A percentile compares a stretch with the other conserved stretches of the same genome.
These are phyloP conservation scores for Pythium insidiosum DNA, from an alignment of 352 stramenopile species.

Conservation along the genomic window DNA sequence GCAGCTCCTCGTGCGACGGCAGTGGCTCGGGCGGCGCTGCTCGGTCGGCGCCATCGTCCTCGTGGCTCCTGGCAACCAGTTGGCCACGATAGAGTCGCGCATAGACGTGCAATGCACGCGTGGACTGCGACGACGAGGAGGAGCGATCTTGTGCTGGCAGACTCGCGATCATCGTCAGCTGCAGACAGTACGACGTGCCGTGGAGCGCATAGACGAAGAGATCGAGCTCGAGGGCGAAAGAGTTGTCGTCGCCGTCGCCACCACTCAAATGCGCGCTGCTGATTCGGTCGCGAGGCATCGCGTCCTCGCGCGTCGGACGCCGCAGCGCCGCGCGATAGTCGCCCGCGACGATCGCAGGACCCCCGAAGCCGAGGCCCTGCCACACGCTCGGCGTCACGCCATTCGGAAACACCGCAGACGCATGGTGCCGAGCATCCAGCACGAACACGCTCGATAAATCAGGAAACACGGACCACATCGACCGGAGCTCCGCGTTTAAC, in stretches of 20 bases:
- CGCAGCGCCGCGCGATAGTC: conserved; percentile 13
- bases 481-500: conserved; percentile 9
- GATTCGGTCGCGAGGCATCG: too few relatives aligned
- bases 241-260: conserved; percentile 11
- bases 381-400: conserved; percentile 8
- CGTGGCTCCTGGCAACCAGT: too few relatives aligned
- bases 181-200: conserved; percentile 14
- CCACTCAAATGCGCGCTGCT: too few relatives aligned
- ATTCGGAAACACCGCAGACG: conserved; percentile 5
- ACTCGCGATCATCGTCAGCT: conserved; percentile 11
- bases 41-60: too few relatives aligned
- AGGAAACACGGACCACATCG: conserved; percentile 12
- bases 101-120: conserved; percentile 9
- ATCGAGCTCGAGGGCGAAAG: conserved; percentile 16
- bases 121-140: too few relatives aligned
- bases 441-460: conserved; percentile 13
- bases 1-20: too few relatives aligned
- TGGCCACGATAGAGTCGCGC: conserved; percentile 12
- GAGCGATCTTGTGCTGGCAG: too few relatives aligned
- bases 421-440: conserved; percentile 12
- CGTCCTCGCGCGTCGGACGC: too few relatives aligned
- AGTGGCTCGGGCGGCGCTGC: too few relatives aligned
- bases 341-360: conserved; percentile 8
- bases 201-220: conserved; percentile 12
- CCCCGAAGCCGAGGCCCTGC: conserved; percentile 2